Base-by-base conservation (phyloP, 257 asterid species). In the Solanum paucissectum region DNA sequence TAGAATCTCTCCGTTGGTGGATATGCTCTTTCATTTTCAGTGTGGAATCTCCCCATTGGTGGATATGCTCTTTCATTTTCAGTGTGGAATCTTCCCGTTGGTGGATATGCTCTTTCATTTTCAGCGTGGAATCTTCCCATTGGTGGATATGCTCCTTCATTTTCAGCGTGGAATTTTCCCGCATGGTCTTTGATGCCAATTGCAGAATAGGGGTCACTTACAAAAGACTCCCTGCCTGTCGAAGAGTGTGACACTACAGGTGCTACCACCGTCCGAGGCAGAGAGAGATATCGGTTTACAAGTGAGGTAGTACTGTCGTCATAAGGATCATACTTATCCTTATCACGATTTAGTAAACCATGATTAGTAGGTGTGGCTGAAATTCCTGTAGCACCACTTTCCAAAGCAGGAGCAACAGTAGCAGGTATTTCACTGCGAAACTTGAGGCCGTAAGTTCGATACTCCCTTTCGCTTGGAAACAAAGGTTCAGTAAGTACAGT, bases 281-380 rank as follows among this genome's bases (percentile, higher is more conserved):
- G 81, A 8, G 93, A 27, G 16, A 95, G 94, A 89, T 94, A 95
- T 7, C 94, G 92, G 73, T 94, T 93, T 5, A 97, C 98, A 92
- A 96, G 77, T 37, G 95, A 89, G 69, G 94, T 76, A 79, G 97
- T 95, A 91, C 91, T 90, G 73, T 94, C 97, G 62, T 90, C 94
- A 49, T 94, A 94, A 71, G 98, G 98, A 87, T 92, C 42, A 81
- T 21, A 87, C 9, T 68, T 84, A 69, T 86, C 81, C 42, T 68
- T 89, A 16, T 14, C 25, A 14, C 75, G 66, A 81, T 86, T 91
- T 74, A 64, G 55, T 55, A 60, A 84, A 85, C 87, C 76, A 46
- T 14, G 90, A 86, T 84, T 87, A 46, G 82, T 58, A 77, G 88
- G 86, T 84, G 44, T 7, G 23, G 29, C 69, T 81, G 94, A 86